Conservation (phyloP, 73 alveolate genomes). For the Uronychia setigera region DNA sequence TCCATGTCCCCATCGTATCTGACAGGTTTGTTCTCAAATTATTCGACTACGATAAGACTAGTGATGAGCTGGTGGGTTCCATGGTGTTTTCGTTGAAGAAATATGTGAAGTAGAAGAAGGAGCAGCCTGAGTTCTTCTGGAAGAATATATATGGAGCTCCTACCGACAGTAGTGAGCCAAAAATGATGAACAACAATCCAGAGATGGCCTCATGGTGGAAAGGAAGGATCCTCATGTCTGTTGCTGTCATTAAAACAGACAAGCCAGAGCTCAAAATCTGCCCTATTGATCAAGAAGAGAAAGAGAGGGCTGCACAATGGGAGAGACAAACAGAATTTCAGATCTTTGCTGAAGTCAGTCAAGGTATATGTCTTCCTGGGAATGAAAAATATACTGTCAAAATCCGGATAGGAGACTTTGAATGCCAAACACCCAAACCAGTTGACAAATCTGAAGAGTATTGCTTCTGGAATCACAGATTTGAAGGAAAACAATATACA, state of each 20-base stretch:
- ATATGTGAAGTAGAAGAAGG: slow-evolving; percentile 16
- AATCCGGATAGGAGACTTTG: slow-evolving; percentile 41
- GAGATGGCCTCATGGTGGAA: slow-evolving; percentile 92
- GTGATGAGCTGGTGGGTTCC: slow-evolving; percentile 50
- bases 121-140: slow-evolving; percentile 44
- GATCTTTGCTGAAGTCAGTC: slow-evolving; percentile 38
- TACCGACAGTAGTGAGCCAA: slow-evolving; percentile 60
- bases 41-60: slow-evolving; percentile 39
- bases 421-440: slow-evolving; percentile 2
- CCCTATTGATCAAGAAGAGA: slow-evolving; percentile 12
- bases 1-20: slow-evolving; percentile 45
- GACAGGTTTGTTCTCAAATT: slow-evolving; percentile 25
- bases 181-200: slow-evolving; percentile 85
- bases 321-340: slow-evolving; percentile 8
- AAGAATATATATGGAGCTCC: slow-evolving; percentile 88
- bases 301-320: slow-evolving; percentile 6
- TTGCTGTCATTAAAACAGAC: slow-evolving; percentile 46
- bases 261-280: slow-evolving; percentile 72
- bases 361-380: slow-evolving; percentile 59
- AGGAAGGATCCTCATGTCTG: slow-evolving; percentile 88
- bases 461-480: slow-evolving; percentile 72
- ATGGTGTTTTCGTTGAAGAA: slow-evolving; percentile 35
- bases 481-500: slow-evolving; percentile 7
- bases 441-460: slow-evolving; percentile 5
- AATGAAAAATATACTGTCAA: slow-evolving; percentile 44